Base-by-base conservation (phyloP, 2,329 filamentous ascomycete species). In the Colletotrichum costaricense region DNA sequence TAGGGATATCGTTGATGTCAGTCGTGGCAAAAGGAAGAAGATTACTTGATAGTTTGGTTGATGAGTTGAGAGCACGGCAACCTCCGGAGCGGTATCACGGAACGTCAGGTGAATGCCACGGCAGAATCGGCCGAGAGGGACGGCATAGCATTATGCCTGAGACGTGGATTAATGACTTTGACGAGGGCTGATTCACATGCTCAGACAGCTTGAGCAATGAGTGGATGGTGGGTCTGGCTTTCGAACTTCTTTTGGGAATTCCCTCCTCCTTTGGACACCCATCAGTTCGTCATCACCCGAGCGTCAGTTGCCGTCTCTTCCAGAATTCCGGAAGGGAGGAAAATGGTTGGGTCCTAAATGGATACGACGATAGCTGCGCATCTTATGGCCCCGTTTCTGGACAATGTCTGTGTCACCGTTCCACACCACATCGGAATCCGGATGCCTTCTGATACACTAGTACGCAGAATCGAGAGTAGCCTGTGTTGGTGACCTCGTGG, bases 161-260 rank as follows among this genome's bases (percentile, higher is more conserved):
- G 59, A 73, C 66, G 46, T 9, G 58, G 14, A 14, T 24, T 54
- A 46, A 56, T 70, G 58, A 56, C 49, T 62, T 33, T 11, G 19
- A 33, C 33, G 60, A 22, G 67, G 67, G 60, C 35, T 35, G 60
- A 30, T 70, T 73, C 70, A 70, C 55, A 65, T 73, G 67, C 60
- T 57, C 30, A 46, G 24, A 38, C 54, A 65, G 55, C 33, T 26
- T 46, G 26, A 7, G 55, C 33, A 14, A 56, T 38, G 49, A 55
- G 52, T n/a, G 49, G 57, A 14, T 42, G 28, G 35, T 69, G 24
- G 55, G 35, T 19, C 5, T 12, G n/a, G 26, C 26, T 33, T 30
- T 63, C 24, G 22, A 28, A 7, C 22, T 58, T 11, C 22, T 63
- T 38, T 38, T 49, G 16, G 22, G 4, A 19, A 26, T 24, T 59